Evolutionary conservation across 192 early-diverging fungal species (phyloP).

Genomic region (Paraglomus brasilianum): DNA sequence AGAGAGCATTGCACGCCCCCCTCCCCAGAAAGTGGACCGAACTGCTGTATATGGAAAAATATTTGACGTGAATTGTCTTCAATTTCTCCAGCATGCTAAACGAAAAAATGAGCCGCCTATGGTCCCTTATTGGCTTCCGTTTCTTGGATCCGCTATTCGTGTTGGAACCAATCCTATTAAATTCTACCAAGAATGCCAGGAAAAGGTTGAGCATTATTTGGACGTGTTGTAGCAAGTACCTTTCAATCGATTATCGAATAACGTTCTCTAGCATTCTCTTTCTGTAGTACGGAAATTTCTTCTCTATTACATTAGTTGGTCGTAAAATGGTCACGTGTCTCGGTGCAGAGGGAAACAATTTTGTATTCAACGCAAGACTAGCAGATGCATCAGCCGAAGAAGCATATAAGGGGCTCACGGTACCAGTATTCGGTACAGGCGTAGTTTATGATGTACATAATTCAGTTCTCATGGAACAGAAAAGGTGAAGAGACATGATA

Average conservation of each 20-base stretch:
- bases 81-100: no score
- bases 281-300: conserved; percentile 78
- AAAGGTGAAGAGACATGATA: conserved; percentile 55
- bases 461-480: conserved; percentile 95
- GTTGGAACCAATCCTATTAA: conserved; percentile 90
- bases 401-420: conserved; percentile 90
- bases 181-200: conserved; percentile 81
- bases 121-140: conserved; percentile 78
- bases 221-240: no score
- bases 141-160: conserved; percentile 81
- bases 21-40: no score
- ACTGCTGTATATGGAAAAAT: no score
- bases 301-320: conserved; percentile 92
- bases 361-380: conserved; percentile 92
- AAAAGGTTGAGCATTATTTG: conserved; percentile 41
- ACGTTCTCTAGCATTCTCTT: not conserved
- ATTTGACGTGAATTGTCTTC: no score
- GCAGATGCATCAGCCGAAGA: conserved; percentile 86
- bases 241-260: no score
- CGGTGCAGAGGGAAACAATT: conserved; percentile 92
- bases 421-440: conserved; percentile 90
- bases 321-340: conserved; percentile 86
- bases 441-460: conserved; percentile 97
- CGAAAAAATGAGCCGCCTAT: conserved; percentile 69
- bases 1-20: no score